Base-by-base conservation (phyloP, 129 eudicot genomes). In the Lactuca saligna region DNA sequence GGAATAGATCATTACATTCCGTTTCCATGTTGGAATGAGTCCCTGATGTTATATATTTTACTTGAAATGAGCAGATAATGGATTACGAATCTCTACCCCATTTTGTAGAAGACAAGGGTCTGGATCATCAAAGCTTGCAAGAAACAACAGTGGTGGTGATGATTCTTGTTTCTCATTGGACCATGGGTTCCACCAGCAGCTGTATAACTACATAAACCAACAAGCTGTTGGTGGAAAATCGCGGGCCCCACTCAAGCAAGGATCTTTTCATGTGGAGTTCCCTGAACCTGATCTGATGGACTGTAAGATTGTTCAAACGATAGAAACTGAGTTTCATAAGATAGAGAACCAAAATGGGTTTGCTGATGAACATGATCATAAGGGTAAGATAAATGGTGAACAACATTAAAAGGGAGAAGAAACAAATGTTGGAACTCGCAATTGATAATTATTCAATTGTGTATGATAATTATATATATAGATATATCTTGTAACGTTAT, bases 91-190 rank as follows among this genome's bases (percentile, higher is more conserved):
- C 95, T 53, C 87, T 93, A n/a, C 99, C 99, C 8, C 99, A 89
- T 78, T 93, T 84, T 93, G 99, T 80, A 79, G 86, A 86, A 84
- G 82, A 83, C 95, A 89, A 78, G 97, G 99, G 34, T 93, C 99
- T 0, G 99, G 99, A 17, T 92, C 95, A 42, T 86, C 92, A 13
- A 78, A 81, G 53, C 75, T 80, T 64, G 66, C 83, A 7, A 87
- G 87, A 69, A 84, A 69, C 50, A 88, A 84, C 20, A 62, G 58
- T 5, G 81, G 59, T 39, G 80, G 50, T 50, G 83, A 89, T 29
- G 84, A 86, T 57, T 62, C 85, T 59, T 93, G 99, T 69, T 93
- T 86, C 83, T 86, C 95, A 0, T 60, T 89, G 61, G 99, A 93
- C 62, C 95, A 93, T 65, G 54, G 60, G 61, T 93, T 84, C 65